Conservation (phyloP, 176 grass and related monocot genomes). For the Puya raimondii region DNA sequence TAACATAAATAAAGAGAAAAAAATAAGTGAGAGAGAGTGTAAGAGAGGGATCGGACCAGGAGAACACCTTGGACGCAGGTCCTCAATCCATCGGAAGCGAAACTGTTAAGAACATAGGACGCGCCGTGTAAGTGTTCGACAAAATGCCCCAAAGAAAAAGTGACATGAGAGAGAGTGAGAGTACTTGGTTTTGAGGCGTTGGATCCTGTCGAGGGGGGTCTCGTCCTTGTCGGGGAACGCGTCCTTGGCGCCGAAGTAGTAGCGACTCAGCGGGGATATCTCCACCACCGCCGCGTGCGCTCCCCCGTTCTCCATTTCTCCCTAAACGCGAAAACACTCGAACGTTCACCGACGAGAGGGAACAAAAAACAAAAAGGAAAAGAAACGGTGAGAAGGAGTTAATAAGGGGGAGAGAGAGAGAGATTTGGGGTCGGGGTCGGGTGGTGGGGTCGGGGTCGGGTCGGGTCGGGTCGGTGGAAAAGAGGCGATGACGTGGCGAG, state of each 20-base stretch:
- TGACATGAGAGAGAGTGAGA: background rate
- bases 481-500: too few relatives aligned
- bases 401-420: too few relatives aligned
- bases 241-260: conserved; percentile 55
- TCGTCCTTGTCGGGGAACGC: conserved; percentile 11
- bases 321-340: background rate
- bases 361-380: too few relatives aligned
- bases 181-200: conserved; percentile 44
- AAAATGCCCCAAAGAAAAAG: background rate
- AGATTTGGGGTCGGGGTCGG: too few relatives aligned
- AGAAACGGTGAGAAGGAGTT: too few relatives aligned
- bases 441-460: too few relatives aligned
- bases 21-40: background rate
- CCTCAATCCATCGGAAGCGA: conserved; percentile 37
- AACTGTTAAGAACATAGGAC: conserved; percentile 15
- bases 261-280: conserved; percentile 41
- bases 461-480: too few relatives aligned
- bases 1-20: background rate
- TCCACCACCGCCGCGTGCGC: conserved; percentile 7
- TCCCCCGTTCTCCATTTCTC: conserved; percentile 1
- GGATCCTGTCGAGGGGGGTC: conserved; percentile 23
- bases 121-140: background rate
- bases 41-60: conserved; percentile 16
- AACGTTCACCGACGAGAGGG: too few relatives aligned
- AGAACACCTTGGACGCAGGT: conserved; percentile 55